Evolutionary conservation across 2,329 filamentous ascomycete species (phyloP), one percentile per base, ranked within the genome.

Genomic region (Aspergillus fumigatiaffinis): DNA sequence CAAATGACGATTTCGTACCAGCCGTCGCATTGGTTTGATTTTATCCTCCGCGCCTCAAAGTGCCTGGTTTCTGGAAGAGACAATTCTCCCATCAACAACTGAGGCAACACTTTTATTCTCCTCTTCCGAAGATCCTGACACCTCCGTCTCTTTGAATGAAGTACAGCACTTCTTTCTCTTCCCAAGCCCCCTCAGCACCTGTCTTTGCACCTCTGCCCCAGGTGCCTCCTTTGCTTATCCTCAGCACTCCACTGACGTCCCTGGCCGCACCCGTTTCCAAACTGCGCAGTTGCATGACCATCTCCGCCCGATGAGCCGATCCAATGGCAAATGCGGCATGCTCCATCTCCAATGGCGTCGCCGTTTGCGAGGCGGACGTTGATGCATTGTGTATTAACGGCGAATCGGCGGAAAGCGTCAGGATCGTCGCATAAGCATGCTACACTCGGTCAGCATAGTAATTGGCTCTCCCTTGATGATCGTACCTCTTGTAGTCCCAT

Each of bases 211-310:
- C 64, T 17, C 65, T 68, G 46, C 70, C 77, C 63, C 67, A 71
- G 42, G 68, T 74, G 17, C 77, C 78, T 3, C 87, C 87, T 48
- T 81, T 80, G 20, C 89, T 92, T 51, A 94, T 80, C 63, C 92
- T 83, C 61, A 97, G 68, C 47, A 96, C 91, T 2, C 93, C 93
- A 75, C 90, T 96, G 32, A 97, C 90, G 74, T 97, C 93, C 70
- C 84, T 87, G 60, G 93, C 92, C n/a, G 87, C 87, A 0, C 93
- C 93, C 0, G 92, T 96, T 68, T 96, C 92, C 59, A 97, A 74
- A 68, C 87, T 82, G 53, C 92, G 81, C 57, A 94, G 77, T 60
- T 89, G 85, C 66, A 96, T 75, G 3, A 93, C 82, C 60, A 83
- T 79, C n/a, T 84, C 77, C 8, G 92, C 90, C 65, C 85, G 82